phyloP scores from a whole-genome alignment of 352 stramenopile species.

The Phytophthora tubulina region DNA sequence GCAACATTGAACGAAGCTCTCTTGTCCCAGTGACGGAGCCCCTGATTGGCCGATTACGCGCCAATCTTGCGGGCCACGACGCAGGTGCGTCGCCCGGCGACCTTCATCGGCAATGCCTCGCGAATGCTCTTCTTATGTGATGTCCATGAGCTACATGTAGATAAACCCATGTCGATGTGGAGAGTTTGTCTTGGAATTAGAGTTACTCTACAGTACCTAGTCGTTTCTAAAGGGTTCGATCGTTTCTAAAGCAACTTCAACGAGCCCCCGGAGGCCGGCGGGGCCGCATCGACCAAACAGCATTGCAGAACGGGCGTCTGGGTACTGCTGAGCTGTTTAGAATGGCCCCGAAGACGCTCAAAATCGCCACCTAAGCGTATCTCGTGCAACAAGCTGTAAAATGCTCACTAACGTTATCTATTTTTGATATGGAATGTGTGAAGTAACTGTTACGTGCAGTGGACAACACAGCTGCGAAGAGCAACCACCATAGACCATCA shows the following conservation, averaged over 20 bases:
- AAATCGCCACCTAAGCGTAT: too few relatives aligned
- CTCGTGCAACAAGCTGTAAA: not conserved
- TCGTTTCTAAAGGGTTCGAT: not conserved
- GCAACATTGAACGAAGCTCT: slow-evolving; percentile 13
- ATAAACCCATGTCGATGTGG: not conserved
- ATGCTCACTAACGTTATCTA: slow-evolving; percentile 4
- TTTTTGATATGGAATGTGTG: slow-evolving; percentile 11
- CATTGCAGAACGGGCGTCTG: too few relatives aligned
- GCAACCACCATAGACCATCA: slow-evolving; percentile 10
- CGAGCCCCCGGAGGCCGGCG: too few relatives aligned
- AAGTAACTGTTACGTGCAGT: slow-evolving; percentile 6
- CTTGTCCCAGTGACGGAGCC: slow-evolving; percentile 13
- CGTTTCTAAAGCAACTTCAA: slow-evolving; percentile 12
- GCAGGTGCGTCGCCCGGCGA: slow-evolving; percentile 23
- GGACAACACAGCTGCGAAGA: not conserved
- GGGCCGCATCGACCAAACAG: too few relatives aligned
- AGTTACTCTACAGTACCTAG: too few relatives aligned
- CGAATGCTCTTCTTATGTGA: slow-evolving; percentile 9
- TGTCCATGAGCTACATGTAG: not conserved
- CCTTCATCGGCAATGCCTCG: slow-evolving; percentile 17
- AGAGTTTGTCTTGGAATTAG: slow-evolving; percentile 3
- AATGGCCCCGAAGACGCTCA: too few relatives aligned
- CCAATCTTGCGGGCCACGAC: slow-evolving; percentile 19
- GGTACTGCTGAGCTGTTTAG: too few relatives aligned
- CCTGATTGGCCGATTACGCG: slow-evolving; percentile 25